A percentile compares a stretch with the other conserved stretches of the same genome.
These are phyloP conservation scores for Pichia sp. DNA, from an alignment of 1,139 yeast genomes.

Conservation along the genomic window DNA sequence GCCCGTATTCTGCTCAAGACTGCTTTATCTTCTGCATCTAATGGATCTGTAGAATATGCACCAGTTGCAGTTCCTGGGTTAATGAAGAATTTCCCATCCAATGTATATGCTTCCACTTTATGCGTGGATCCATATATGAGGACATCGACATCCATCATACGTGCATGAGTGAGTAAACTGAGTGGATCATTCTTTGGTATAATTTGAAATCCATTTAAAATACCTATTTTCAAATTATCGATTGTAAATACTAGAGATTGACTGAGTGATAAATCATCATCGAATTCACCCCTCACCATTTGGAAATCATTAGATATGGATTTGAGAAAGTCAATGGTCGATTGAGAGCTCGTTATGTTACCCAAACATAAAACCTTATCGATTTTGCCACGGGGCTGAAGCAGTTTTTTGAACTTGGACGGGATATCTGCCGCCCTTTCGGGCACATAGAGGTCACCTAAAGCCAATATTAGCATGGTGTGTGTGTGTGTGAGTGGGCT, in stretches of 20 bases:
- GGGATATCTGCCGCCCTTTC: conserved; percentile 66
- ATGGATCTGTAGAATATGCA: conserved; percentile 79
- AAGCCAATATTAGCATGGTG: conserved; percentile 74
- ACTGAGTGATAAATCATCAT: conserved; percentile 50
- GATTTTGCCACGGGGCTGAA: conserved; percentile 68
- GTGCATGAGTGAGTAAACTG: conserved; percentile 70
- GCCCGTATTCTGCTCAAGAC: conserved; percentile 7
- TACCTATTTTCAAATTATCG: conserved; percentile 73
- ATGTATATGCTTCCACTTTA: conserved; percentile 84
- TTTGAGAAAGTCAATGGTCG: conserved; percentile 57
- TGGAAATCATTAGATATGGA: conserved; percentile 66
- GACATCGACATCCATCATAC: conserved; percentile 89
- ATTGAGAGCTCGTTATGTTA: conserved; percentile 64
- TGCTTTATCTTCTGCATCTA: conserved; percentile 20
- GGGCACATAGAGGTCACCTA: conserved; percentile 88
- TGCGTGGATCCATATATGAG: conserved; percentile 97
- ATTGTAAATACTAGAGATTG: conserved; percentile 56
- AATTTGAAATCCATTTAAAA: conserved; percentile 76
- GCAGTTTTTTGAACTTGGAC: conserved; percentile 57
- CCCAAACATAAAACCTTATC: conserved; percentile 83
- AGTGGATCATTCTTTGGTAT: conserved; percentile 87
- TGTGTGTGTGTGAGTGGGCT: not conserved
- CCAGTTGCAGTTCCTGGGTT: conserved; percentile 98
- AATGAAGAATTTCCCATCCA: conserved; percentile 87
- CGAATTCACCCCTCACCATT: conserved; percentile 75